A percentile compares a stretch with the other conserved stretches of the same genome.
These are phyloP conservation scores for Didymella keratinophila DNA, from an alignment of 2,329 filamentous ascomycete species.

Conservation along the genomic window DNA sequence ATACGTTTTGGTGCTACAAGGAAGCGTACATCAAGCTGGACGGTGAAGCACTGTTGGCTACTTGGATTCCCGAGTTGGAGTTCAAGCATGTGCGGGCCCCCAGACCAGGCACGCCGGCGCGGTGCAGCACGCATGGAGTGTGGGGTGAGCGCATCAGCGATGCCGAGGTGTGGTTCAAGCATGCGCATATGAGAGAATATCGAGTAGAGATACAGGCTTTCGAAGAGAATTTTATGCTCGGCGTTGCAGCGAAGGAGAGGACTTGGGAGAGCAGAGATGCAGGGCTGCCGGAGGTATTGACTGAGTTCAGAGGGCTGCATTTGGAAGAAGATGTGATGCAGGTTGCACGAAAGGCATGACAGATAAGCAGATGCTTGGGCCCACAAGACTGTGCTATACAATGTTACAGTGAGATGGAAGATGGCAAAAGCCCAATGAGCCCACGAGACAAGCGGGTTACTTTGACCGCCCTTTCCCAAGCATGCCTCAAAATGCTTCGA, in stretches of 20 bases:
- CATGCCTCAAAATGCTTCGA: no score
- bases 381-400: no score
- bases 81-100: constrained; percentile 68
- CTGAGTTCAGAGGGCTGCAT: constrained; percentile 54
- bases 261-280: constrained; percentile 42
- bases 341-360: constrained; percentile 24
- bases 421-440: no score
- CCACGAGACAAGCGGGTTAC: no score
- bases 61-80: constrained; percentile 75
- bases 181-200: constrained; percentile 57
- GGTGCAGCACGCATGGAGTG: constrained; percentile 54
- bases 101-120: constrained; percentile 50
- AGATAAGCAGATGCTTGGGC: background rate
- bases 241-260: constrained; percentile 58
- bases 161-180: constrained; percentile 58
- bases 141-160: constrained; percentile 59
- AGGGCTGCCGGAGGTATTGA: constrained; percentile 49
- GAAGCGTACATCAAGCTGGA: constrained; percentile 87
- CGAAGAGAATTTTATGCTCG: constrained; percentile 66
- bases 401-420: no score
- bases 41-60: constrained; percentile 76
- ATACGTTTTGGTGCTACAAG: constrained; percentile 79
- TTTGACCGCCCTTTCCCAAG: no score
- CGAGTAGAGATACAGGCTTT: constrained; percentile 66
- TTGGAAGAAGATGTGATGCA: constrained; percentile 55